A percentile compares a stretch with the other conserved stretches of the same genome.
Conservation (phyloP, 2,329 filamentous ascomycete genomes). For the Metarhizium sp. region DNA sequence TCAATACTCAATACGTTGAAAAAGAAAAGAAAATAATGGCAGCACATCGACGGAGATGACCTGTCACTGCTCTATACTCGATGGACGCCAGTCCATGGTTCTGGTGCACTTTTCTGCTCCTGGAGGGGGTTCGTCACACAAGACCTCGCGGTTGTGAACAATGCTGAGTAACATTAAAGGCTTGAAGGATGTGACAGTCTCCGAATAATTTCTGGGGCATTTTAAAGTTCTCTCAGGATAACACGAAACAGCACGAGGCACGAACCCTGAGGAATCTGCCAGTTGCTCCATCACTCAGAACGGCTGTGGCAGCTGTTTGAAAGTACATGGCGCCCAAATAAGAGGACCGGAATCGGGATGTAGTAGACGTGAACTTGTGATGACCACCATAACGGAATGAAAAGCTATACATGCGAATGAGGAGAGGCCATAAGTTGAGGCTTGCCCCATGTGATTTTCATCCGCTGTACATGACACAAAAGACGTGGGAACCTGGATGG, state of each 20-base stretch:
- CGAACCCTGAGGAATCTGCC: neutral
- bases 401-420: neutral
- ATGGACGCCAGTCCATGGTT: constrained; percentile 29
- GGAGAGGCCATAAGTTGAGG: neutral
- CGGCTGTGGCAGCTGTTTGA: neutral
- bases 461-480: neutral
- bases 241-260: neutral
- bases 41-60: neutral
- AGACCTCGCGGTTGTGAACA: neutral
- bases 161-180: neutral
- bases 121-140: neutral
- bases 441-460: neutral
- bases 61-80: neutral
- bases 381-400: neutral
- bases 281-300: neutral
- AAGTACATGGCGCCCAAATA: neutral
- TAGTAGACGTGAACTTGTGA: neutral
- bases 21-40: constrained; percentile 20
- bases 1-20: constrained; percentile 3
- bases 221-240: neutral
- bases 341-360: neutral
- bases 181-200: neutral
- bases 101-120: constrained; percentile 34
- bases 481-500: neutral
- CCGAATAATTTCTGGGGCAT: neutral